Conservation (phyloP, 108 stramenopile genomes). For the Cyclotella sp. region DNA sequence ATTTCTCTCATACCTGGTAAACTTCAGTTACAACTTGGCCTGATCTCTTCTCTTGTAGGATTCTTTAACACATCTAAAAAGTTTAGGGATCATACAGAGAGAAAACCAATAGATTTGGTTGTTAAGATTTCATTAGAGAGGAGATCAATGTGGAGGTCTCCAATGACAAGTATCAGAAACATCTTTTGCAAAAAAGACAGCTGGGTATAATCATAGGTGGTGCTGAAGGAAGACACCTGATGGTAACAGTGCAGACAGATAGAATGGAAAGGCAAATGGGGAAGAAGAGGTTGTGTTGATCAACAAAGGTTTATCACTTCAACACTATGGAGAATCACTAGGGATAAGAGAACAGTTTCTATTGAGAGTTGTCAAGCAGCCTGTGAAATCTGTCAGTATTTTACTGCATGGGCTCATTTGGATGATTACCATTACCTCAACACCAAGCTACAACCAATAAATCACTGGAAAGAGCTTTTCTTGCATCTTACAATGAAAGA, state of each 20-base stretch:
- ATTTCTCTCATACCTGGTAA: slow-evolving; percentile 47
- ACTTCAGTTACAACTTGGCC: slow-evolving; percentile 65
- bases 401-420: slow-evolving; percentile 56
- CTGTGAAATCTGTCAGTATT: slow-evolving; percentile 68
- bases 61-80: slow-evolving; percentile 65
- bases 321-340: slow-evolving; percentile 75
- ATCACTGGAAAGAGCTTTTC: background rate
- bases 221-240: background rate
- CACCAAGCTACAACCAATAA: background rate
- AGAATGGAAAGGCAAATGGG: slow-evolving; percentile 1
- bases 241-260: background rate
- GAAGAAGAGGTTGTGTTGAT: background rate
- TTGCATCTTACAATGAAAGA: slow-evolving; percentile 34
- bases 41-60: slow-evolving; percentile 66
- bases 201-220: background rate
- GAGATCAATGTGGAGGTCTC: slow-evolving; percentile 62
- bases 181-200: slow-evolving; percentile 6
- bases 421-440: slow-evolving; percentile 25
- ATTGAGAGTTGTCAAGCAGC: slow-evolving; percentile 52
- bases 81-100: slow-evolving; percentile 72
- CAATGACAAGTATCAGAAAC: slow-evolving; percentile 29
- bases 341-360: slow-evolving; percentile 57
- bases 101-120: slow-evolving; percentile 52
- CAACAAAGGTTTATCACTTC: slow-evolving; percentile 64
- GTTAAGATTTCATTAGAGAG: slow-evolving; percentile 71